A percentile compares a stretch with the other conserved stretches of the same genome.
Evolutionary conservation across 768 basidiomycete genomes (phyloP).

Genomic region (Tulasnella sp.): DNA sequence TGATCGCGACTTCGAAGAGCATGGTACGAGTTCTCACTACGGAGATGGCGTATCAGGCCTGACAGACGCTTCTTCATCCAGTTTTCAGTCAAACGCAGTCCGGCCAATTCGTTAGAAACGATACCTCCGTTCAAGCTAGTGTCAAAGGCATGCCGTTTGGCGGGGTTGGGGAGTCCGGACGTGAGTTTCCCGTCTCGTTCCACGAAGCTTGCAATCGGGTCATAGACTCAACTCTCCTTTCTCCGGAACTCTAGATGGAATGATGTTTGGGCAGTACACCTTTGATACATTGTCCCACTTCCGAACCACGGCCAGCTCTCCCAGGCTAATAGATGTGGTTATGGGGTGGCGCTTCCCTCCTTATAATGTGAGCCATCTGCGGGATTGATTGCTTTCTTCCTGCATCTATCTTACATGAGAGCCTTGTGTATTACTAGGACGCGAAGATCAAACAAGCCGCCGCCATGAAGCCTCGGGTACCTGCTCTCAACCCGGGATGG

Average conservation of each 20-base stretch:
- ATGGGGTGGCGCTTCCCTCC: slow-evolving; percentile 48
- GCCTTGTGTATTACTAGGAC: not conserved
- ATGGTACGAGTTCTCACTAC: slow-evolving; percentile 50
- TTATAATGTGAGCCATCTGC: slow-evolving; percentile 40
- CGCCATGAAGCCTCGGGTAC: not conserved
- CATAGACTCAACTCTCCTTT: not conserved
- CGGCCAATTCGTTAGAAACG: slow-evolving; percentile 74
- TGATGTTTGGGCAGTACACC: slow-evolving; percentile 69
- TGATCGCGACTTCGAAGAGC: slow-evolving; percentile 60
- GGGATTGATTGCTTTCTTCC: not conserved
- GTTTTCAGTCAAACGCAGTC: slow-evolving; percentile 72
- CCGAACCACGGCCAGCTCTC: slow-evolving; percentile 57
- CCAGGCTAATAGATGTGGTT: slow-evolving; percentile 48
- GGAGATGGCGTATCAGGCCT: not conserved
- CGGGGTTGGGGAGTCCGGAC: slow-evolving; percentile 71
- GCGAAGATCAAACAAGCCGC: not conserved
- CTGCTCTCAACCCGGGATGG: not conserved
- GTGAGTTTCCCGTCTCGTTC: slow-evolving; percentile 50
- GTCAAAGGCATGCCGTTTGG: slow-evolving; percentile 73
- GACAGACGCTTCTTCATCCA: slow-evolving; percentile 40
- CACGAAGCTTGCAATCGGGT: not conserved
- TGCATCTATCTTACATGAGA: not conserved
- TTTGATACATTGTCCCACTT: slow-evolving; percentile 82
- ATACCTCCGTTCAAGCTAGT: slow-evolving; percentile 61
- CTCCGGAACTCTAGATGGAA: slow-evolving; percentile 47